Evolutionary conservation across 371 early-diverging fungal genomes (phyloP).

Genomic region (Pancytospora philotis): DNA sequence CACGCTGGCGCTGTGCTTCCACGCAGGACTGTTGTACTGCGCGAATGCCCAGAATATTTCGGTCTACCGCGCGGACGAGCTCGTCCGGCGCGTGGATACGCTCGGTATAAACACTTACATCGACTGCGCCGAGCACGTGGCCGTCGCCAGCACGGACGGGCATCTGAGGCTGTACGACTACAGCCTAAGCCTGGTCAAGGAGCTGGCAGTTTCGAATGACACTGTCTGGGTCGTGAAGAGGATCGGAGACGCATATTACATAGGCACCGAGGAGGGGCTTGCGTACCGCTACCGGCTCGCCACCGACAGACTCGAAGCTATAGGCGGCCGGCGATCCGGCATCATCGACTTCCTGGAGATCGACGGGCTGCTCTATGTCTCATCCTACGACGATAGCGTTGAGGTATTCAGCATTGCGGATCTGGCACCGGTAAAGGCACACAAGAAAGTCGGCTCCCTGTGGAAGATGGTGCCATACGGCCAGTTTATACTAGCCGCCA

Average conservation of each 20-base stretch:
- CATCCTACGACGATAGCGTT: constrained; percentile 42
- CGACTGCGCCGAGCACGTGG: neutral
- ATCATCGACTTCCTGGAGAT: constrained; percentile 19
- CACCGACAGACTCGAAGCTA: neutral
- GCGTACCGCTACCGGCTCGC: constrained; percentile 9
- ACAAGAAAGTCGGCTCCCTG: constrained; percentile 22
- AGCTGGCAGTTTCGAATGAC: constrained; percentile 17
- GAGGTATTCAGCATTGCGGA: constrained; percentile 10
- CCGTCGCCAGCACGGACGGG: constrained; percentile 20
- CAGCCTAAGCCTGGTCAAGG: neutral
- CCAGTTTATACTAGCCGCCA: constrained; percentile 1
- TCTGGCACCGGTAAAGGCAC: constrained; percentile 11
- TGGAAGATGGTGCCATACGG: constrained; percentile 34
- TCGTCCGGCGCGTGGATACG: constrained; percentile 2
- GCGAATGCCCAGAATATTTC: constrained; percentile 13
- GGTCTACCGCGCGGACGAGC: neutral
- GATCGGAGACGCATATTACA: neutral
- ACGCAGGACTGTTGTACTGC: constrained; percentile 8
- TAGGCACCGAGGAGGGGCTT: constrained; percentile 29
- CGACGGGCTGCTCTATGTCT: constrained; percentile 17
- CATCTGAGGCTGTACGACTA: constrained; percentile 13
- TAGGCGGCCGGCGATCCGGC: constrained; percentile 12
- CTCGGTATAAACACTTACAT: constrained; percentile 29
- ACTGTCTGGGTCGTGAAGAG: constrained; percentile 24
- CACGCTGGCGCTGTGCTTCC: constrained; percentile 12